phyloP scores from a whole-genome alignment of 129 eudicot genomes.

The Calendula officinalis region DNA sequence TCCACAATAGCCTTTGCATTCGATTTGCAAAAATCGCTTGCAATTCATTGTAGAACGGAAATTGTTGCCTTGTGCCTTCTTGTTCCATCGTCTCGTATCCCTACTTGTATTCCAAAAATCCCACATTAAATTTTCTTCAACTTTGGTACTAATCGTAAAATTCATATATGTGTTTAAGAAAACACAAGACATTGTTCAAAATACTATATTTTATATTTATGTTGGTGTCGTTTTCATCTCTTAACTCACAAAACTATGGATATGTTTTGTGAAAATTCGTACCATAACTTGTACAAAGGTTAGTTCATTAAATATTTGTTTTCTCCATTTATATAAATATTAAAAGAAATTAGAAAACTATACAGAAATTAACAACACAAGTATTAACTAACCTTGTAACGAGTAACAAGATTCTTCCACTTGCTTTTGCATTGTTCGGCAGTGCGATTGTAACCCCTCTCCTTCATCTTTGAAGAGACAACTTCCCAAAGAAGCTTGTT shows the following conservation, averaged over 20 bases:
- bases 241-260: no score
- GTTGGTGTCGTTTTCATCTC: no score
- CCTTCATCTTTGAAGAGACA: conserved; percentile 58
- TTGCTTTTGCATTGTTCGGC: conserved; percentile 88
- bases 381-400: conserved; percentile 66
- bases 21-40: conserved; percentile 65
- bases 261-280: no score
- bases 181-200: no score
- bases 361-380: not conserved
- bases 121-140: no score
- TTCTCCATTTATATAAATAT: not conserved
- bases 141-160: no score
- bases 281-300: no score
- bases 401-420: conserved; percentile 90
- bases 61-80: conserved; percentile 66
- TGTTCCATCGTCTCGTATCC: conserved; percentile 82
- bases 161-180: not conserved
- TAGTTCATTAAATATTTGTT: not conserved
- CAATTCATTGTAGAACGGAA: conserved; percentile 70
- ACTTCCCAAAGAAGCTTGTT: conserved; percentile 87
- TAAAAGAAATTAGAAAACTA: not conserved
- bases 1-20: conserved; percentile 85
- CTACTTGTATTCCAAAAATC: conserved; percentile 28
- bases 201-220: no score
- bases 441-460: conserved; percentile 74